Evolutionary conservation across 768 basidiomycete species (phyloP).

Genomic region (Pisolithus albus): DNA sequence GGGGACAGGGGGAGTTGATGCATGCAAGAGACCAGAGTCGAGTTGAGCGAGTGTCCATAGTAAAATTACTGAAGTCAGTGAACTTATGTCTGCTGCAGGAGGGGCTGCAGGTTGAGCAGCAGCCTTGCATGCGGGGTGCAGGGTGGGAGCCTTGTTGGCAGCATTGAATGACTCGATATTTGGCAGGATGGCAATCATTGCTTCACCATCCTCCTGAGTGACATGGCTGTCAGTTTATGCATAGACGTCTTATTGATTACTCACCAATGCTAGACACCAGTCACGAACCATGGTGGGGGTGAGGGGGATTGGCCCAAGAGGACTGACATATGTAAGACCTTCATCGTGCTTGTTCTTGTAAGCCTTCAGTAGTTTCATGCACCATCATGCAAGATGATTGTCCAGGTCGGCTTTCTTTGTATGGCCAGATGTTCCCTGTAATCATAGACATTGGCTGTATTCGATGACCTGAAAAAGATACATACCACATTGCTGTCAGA

Average conservation of each 20-base stretch:
- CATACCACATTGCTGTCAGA: too few species aligned
- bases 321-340: too few species aligned
- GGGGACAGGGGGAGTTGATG: too few species aligned
- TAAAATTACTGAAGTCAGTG: slow-evolving; percentile 1
- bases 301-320: too few species aligned
- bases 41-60: slow-evolving; percentile 1
- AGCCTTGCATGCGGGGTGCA: background rate
- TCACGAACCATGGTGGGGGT: too few species aligned
- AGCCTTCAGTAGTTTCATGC: background rate
- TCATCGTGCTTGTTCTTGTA: slow-evolving; percentile 3
- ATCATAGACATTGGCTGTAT: too few species aligned
- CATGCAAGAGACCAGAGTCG: background rate
- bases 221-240: slow-evolving; percentile 1
- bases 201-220: slow-evolving; percentile 4
- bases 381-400: background rate
- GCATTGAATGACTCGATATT: slow-evolving; percentile 6
- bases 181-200: background rate
- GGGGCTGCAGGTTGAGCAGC: background rate
- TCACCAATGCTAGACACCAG: too few species aligned
- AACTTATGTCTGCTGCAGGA: background rate
- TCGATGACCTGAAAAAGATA: too few species aligned
- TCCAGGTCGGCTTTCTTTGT: background rate
- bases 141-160: background rate
- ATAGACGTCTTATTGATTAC: background rate
- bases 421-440: too few species aligned